Evolutionary conservation across 768 basidiomycete species (phyloP).

Genomic region (Mycena galericulata): DNA sequence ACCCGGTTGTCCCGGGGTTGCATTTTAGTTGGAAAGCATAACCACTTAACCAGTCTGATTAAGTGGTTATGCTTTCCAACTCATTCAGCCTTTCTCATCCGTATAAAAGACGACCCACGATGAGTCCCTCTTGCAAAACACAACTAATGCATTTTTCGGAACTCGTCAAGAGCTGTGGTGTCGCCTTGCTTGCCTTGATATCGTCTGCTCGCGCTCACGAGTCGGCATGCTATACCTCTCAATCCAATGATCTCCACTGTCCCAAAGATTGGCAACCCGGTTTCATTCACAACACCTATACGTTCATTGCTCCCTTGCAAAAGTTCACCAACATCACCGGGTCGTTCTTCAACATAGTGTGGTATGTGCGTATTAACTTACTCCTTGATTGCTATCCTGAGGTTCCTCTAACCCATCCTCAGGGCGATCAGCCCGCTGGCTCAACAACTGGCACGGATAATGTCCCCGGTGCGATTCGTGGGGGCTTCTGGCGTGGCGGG

Average conservation of each 20-base stretch:
- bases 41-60: no score
- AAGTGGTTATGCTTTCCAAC: no score
- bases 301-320: slow-evolving; percentile 15
- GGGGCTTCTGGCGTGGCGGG: background rate
- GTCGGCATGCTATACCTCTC: background rate
- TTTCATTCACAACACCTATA: slow-evolving; percentile 27
- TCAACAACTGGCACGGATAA: slow-evolving; percentile 26
- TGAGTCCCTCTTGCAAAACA: no score
- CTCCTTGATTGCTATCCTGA: no score
- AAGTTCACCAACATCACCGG: slow-evolving; percentile 19
- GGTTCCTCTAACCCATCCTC: background rate
- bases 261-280: background rate
- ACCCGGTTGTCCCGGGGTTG: no score
- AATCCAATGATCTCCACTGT: slow-evolving; percentile 11
- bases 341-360: slow-evolving; percentile 22
- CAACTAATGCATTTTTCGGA: no score
- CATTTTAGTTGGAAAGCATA: no score
- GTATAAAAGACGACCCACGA: no score
- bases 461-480: slow-evolving; percentile 30
- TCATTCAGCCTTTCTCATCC: no score
- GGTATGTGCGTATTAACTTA: slow-evolving; percentile 29
- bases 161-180: no score
- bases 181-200: background rate
- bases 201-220: background rate
- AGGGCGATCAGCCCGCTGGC: background rate